Evolutionary conservation across 1,139 yeast species (phyloP), one percentile per base, ranked within the genome.

Genomic region (Scheffersomyces segobiensis): DNA sequence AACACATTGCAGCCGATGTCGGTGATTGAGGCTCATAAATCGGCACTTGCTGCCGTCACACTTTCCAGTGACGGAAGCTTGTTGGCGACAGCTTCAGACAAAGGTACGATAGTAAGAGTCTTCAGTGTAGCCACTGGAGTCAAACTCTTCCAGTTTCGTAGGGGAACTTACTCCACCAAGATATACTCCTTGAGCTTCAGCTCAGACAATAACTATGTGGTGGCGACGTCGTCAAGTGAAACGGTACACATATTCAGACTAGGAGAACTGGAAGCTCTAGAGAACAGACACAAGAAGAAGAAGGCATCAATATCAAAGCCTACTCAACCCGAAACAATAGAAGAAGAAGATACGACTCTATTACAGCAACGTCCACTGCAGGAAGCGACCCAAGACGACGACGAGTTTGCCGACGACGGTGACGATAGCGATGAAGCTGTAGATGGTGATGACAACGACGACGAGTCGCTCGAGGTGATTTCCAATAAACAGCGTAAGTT

Each of bases 81-180:
- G 54, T 77, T 95, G 54, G 98, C 98, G 1, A 93, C 98, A 0
- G 97, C 98, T 0, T 91, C 97, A 19, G 97, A 92, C 64, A 93
- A 93, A 70, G 99, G 99, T 4, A 95, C 99, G 0, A 92, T 95
- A 53, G 87, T 95, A 1, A 79, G 99, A 59, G 91, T 95, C 1
- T 95, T 95, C 68, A 82, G 88, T n/a, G 92, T 92, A 0, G 89
- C 88, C 32, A 84, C 91, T 0, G 98, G 98, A 0, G 82, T 86
- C 21, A 91, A 93, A 67, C 75, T 93, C 55, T 92, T 86, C 69
- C 98, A 95, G 72, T 95, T 95, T 73, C 82, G 99, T 65, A 82
- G 98, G 69, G 99, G 99, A 1, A 91, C 98, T 0, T 93, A 93
- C 70, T 96, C 97, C 3, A 89, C 98, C 6, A 87, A 83, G 67